These are phyloP conservation scores for Entophlyctis luteolus DNA, from an alignment of 192 early-diverging fungal genomes.

Conservation along the genomic window DNA sequence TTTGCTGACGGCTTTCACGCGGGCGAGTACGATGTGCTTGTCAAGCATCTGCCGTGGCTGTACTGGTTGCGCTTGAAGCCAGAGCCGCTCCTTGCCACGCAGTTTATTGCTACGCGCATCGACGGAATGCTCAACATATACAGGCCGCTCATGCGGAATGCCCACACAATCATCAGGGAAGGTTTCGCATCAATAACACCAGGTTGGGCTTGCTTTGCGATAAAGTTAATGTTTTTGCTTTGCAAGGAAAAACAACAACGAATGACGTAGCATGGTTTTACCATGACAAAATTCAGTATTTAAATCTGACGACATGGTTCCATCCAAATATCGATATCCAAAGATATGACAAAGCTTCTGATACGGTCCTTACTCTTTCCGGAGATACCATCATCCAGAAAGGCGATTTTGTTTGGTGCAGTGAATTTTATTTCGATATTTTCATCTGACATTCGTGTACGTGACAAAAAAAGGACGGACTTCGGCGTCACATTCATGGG, in stretches of 20 bases:
- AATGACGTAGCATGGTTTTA: conserved; percentile 18
- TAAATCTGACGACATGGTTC: conserved; percentile 25
- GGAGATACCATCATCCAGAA: conserved; percentile 1
- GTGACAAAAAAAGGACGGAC: conserved; percentile 6
- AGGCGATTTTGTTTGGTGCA: conserved; percentile 21
- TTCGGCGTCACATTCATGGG: conserved; percentile 21
- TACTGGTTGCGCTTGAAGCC: conserved; percentile 14
- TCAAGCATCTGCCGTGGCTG: conserved; percentile 2
- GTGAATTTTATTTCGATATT: not conserved
- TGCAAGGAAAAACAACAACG: conserved; percentile 10
- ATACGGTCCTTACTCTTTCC: not conserved
- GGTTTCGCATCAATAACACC: conserved; percentile 14
- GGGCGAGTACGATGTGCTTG: conserved; percentile 6
- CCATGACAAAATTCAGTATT: conserved; percentile 16
- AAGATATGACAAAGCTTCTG: not conserved
- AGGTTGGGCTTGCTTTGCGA: not conserved
- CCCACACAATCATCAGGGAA: conserved; percentile 17
- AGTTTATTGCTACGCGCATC: conserved; percentile 16
- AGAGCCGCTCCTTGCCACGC: conserved; percentile 7
- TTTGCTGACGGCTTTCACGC: conserved; percentile 25
- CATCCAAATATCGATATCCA: conserved; percentile 15
- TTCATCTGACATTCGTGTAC: not conserved
- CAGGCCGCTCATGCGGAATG: conserved; percentile 1
- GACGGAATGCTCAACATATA: conserved; percentile 4
- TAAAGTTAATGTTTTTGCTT: not conserved